A percentile compares a stretch with the other conserved stretches of the same genome.
phyloP scores from a whole-genome alignment of 129 eudicot genomes.

The Kitagawia praeruptora region DNA sequence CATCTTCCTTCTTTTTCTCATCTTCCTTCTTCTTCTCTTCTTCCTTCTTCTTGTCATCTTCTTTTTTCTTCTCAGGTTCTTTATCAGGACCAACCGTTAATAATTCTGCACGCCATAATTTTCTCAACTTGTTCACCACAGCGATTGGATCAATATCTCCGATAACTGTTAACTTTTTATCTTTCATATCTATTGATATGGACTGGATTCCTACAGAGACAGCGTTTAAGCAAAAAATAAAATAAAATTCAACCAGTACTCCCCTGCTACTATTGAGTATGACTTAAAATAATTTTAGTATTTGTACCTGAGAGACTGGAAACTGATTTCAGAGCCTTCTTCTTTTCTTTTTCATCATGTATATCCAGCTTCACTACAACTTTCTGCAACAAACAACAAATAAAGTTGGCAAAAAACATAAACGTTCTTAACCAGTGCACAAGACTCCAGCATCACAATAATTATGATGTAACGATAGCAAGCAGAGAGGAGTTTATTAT shows the following conservation, averaged over 20 bases:
- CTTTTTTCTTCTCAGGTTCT: conserved; percentile 35
- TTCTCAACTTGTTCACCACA: conserved; percentile 36
- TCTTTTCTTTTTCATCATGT: conserved; percentile 37
- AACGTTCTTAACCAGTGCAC: background rate
- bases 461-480: background rate
- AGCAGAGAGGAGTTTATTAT: background rate
- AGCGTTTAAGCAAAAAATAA: background rate
- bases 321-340: conserved; percentile 46
- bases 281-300: too few species aligned
- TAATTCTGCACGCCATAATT: conserved; percentile 26
- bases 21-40: conserved; percentile 16
- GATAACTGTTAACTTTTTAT: conserved; percentile 28
- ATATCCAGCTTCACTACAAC: conserved; percentile 31
- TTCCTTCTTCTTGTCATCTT: conserved; percentile 8
- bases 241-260: background rate
- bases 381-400: conserved; percentile 28
- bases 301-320: conserved; percentile 33
- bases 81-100: conserved; percentile 45
- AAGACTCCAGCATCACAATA: background rate
- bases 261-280: background rate
- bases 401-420: background rate
- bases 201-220: conserved; percentile 27
- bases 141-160: conserved; percentile 47
- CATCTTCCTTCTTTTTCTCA: conserved; percentile 16
- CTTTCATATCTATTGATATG: conserved; percentile 27